Base-by-base conservation (phyloP, 345 rosid species). In the Syzygium grande region DNA sequence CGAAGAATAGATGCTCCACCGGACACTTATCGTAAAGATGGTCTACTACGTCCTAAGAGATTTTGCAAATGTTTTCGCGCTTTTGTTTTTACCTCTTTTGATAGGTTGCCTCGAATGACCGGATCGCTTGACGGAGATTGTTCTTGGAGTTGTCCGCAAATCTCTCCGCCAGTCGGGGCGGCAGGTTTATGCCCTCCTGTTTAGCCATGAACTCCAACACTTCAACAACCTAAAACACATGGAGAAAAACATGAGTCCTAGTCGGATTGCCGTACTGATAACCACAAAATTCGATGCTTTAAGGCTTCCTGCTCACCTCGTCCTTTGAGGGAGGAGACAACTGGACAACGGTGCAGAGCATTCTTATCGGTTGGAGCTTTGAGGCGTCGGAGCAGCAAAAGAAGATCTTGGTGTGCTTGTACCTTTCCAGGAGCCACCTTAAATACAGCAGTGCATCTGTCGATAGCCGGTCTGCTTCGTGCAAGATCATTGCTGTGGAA, bases 41-140 rank as follows among this genome's bases (percentile, higher is more conserved):
- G 5, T 30, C 63, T 16, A 85, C 2, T 2, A 19, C 22, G 38
- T 65, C 1, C 43, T 65, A 27, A 51, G 63, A 53, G 4, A 51
- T 21, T 22, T 51, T 0, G 38, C 43, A 53, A 85, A 16, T 52
- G 46, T 53, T 19, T 34, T 55, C 1, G 6, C 13, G 5, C 22
- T 56, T 56, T 5, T 41, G 19, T 85, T 30, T 16, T n/a, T 86
- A 90, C 95, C 94, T 87, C 80, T 86, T 87, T 27, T 78, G 90
- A 88, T 92, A 89, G 52, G 93, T 89, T 46, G 96, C 96, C 89
- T 94, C 95, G 12, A 93, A 92, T 16, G 95, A 93, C 52, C 94
- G 95, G 89, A 94, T 91, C 54, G 96, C 95, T 90, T 94, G 96
- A 29, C 95, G 94, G 27, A 94, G 93, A 88, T 93, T 93, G 58